Evolutionary conservation across 2,329 filamentous ascomycete genomes (phyloP).

Genomic region (Ascocoryne sarcoides): DNA sequence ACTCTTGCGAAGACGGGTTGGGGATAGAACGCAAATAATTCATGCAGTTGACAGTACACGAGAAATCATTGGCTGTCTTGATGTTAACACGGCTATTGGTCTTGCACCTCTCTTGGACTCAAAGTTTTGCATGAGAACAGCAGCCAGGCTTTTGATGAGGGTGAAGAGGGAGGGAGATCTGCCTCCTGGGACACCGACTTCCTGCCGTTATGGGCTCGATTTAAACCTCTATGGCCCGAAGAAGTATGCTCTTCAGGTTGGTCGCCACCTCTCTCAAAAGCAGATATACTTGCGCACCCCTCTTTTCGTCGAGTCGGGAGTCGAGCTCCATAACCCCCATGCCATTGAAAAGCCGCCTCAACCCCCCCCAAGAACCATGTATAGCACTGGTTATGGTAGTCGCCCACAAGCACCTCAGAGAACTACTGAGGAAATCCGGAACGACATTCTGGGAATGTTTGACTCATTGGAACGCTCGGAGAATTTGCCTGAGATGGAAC

Average conservation of each 20-base stretch:
- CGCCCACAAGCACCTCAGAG: conserved; percentile 34
- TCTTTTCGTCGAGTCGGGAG: conserved; percentile 55
- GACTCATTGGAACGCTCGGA: conserved; percentile 72
- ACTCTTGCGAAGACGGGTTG: conserved; percentile 50
- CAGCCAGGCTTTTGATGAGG: conserved; percentile 61
- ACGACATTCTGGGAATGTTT: conserved; percentile 79
- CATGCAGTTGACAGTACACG: conserved; percentile 65
- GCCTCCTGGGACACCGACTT: conserved; percentile 51
- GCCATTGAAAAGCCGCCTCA: conserved; percentile 20
- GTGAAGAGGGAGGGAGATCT: conserved; percentile 52
- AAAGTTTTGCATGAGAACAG: conserved; percentile 56
- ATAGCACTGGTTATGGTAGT: conserved; percentile 30
- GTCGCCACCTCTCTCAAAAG: conserved; percentile 55
- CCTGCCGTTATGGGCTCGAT: conserved; percentile 53
- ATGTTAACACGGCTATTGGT: conserved; percentile 55
- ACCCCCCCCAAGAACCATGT: conserved; percentile 22
- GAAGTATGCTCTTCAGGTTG: conserved; percentile 56
- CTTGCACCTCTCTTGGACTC: conserved; percentile 68
- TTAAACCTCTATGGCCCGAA: conserved; percentile 74
- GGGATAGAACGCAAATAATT: conserved; percentile 51
- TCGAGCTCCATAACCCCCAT: conserved; percentile 72
- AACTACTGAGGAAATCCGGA: conserved; percentile 77
- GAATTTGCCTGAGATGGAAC: conserved; percentile 65
- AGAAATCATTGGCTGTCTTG: conserved; percentile 67
- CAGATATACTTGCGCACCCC: conserved; percentile 61